A percentile compares a stretch with the other conserved stretches of the same genome.
Conservation (phyloP, 768 basidiomycete genomes). For the Rhodotorula graminis region DNA sequence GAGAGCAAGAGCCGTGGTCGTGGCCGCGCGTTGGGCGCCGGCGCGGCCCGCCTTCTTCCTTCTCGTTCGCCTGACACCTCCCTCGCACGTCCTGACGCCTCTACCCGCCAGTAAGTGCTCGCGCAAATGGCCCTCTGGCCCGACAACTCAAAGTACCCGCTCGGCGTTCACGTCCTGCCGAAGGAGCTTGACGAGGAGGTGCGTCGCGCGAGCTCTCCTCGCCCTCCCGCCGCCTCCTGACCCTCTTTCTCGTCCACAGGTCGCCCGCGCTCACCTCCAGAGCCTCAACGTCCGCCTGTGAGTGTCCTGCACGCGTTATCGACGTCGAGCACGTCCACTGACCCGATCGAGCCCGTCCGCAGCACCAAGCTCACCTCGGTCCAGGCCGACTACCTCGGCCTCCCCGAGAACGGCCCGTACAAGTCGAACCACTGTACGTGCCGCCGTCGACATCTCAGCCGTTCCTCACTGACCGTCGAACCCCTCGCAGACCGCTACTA, state of each 20-base stretch:
- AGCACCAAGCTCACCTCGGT: constrained; percentile 39
- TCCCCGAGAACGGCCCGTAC: constrained; percentile 75
- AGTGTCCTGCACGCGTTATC: no score
- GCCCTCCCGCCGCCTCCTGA: no score
- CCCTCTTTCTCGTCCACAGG: constrained; percentile 43
- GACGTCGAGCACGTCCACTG: no score
- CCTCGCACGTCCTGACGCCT: no score
- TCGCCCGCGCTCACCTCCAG: constrained; percentile 88
- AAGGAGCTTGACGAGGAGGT: constrained; percentile 95
- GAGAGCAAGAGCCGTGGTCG: no score
- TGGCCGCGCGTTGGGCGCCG: no score
- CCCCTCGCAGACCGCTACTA: constrained; percentile 15
- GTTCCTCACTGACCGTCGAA: background rate
- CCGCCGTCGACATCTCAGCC: background rate
- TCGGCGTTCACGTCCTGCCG: constrained; percentile 97
- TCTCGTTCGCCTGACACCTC: no score
- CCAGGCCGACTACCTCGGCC: constrained; percentile 87
- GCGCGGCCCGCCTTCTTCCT: no score
- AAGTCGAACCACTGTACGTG: constrained; percentile 57
- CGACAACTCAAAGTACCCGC: constrained; percentile 63
- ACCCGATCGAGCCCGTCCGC: no score
- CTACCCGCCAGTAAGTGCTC: constrained; percentile 53
- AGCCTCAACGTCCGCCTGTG: constrained; percentile 85
- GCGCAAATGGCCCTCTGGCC: constrained; percentile 97
- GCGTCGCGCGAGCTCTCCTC: no score